Percentiles rank a stretch among this genome's conserved stretches.
Conservation (phyloP, 805 yeast species). For the Sugiyamaella smithiae region DNA sequence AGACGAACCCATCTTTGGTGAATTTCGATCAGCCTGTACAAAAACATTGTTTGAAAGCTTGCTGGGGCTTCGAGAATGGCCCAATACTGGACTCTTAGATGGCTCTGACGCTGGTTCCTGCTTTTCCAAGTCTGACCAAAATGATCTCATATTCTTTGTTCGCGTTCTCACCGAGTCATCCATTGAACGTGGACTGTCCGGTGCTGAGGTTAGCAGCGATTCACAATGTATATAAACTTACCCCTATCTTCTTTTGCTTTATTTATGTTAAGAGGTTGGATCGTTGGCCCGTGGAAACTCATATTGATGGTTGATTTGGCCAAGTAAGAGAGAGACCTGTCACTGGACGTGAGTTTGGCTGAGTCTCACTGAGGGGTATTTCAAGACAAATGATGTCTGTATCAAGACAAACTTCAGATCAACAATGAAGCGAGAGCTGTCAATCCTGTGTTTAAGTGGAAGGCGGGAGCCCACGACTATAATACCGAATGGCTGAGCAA, state of each 20-base stretch:
- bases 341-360: no score
- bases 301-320: no score
- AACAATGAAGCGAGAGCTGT: no score
- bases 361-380: no score
- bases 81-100: constrained; percentile 8
- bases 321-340: no score
- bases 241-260: not conserved
- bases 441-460: no score
- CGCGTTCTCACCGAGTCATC: constrained; percentile 16
- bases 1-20: not conserved
- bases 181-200: not conserved
- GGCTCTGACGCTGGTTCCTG: constrained; percentile 8
- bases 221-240: not conserved
- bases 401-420: no score
- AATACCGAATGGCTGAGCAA: no score
- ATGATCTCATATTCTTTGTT: constrained; percentile 23
- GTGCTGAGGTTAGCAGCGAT: not conserved
- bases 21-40: constrained; percentile 9
- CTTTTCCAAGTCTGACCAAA: constrained; percentile 27
- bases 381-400: no score
- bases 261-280: not conserved
- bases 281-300: not conserved
- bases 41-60: constrained; percentile 13
- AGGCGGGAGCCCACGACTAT: no score
- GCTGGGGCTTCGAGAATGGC: not conserved